A percentile compares a stretch with the other conserved stretches of the same genome.
phyloP scores from a whole-genome alignment of 257 asterid genomes.

The Knoxia roxburghii region DNA sequence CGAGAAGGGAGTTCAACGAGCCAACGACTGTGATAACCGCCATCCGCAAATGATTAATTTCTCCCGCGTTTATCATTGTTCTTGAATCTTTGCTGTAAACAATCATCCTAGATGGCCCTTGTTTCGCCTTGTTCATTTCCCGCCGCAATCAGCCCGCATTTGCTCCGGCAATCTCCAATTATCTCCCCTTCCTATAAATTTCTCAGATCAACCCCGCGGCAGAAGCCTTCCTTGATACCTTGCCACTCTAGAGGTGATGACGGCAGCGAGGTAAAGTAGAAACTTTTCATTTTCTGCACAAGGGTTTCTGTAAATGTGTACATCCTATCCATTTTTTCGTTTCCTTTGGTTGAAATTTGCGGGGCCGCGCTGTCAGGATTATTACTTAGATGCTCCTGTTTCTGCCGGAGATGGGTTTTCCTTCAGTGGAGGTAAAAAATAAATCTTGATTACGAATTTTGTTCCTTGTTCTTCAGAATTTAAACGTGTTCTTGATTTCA shows the following conservation, averaged over 20 bases:
- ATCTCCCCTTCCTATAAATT: constrained; percentile 8
- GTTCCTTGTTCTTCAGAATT: not conserved
- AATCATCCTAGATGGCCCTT: constrained; percentile 40
- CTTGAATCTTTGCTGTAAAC: not conserved
- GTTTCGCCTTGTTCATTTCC: constrained; percentile 24
- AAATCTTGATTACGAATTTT: not conserved
- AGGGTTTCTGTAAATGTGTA: not conserved
- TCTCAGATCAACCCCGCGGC: constrained; percentile 10
- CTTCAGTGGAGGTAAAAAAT: constrained; percentile 73
- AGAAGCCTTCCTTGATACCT: constrained; percentile 21
- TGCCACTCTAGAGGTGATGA: constrained; percentile 56
- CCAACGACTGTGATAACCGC: constrained; percentile 42
- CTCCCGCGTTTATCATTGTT: not conserved
- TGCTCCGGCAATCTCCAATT: constrained; percentile 17
- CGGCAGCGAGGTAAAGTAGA: constrained; percentile 40
- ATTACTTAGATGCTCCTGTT: constrained; percentile 73
- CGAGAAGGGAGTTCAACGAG: not conserved
- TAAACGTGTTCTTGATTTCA: not conserved
- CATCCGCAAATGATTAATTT: not conserved
- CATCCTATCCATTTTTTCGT: not conserved
- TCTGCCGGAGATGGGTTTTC: constrained; percentile 86
- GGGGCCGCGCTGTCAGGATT: constrained; percentile 44
- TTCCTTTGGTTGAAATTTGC: not conserved
- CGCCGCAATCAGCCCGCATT: constrained; percentile 21
- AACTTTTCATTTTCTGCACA: not conserved